Evolutionary conservation across 371 early-diverging fungal species (phyloP).

Genomic region (Mucor velutinosus): DNA sequence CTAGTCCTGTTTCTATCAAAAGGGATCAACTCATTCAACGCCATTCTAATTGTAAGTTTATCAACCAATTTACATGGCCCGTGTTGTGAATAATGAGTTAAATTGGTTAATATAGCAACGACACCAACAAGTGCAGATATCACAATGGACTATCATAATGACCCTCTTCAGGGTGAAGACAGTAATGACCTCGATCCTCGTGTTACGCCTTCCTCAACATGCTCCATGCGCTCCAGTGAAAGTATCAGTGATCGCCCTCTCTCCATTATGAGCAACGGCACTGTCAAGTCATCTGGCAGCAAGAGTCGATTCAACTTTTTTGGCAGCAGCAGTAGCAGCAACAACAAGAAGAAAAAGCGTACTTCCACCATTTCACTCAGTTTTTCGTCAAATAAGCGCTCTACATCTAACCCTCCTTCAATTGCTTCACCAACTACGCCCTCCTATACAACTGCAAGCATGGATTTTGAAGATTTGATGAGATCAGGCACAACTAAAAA

Average conservation of each 20-base stretch:
- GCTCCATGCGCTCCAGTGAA: conserved; percentile 22
- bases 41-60: conserved; percentile 20
- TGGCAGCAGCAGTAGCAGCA: conserved; percentile 4
- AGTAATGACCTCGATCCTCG: conserved; percentile 4
- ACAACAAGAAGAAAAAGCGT: conserved; percentile 9
- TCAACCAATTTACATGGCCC: neutral
- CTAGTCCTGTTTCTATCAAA: conserved; percentile 16
- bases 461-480: conserved; percentile 62
- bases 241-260: conserved; percentile 19
- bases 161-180: conserved; percentile 7
- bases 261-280: conserved; percentile 18
- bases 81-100: neutral
- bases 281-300: conserved; percentile 17
- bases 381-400: conserved; percentile 2
- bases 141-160: conserved; percentile 4
- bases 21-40: conserved; percentile 14
- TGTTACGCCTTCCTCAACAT: conserved; percentile 11
- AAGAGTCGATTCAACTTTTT: conserved; percentile 26
- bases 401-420: conserved; percentile 2
- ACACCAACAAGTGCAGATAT: conserved; percentile 2
- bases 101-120: conserved; percentile 18
- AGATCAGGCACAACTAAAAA: conserved; percentile 60
- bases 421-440: conserved; percentile 18
- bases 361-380: conserved; percentile 11
- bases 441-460: conserved; percentile 10